Evolutionary conservation across 768 basidiomycete genomes (phyloP), one percentile per base, ranked within the genome.

Genomic region (Russula olivacea): DNA sequence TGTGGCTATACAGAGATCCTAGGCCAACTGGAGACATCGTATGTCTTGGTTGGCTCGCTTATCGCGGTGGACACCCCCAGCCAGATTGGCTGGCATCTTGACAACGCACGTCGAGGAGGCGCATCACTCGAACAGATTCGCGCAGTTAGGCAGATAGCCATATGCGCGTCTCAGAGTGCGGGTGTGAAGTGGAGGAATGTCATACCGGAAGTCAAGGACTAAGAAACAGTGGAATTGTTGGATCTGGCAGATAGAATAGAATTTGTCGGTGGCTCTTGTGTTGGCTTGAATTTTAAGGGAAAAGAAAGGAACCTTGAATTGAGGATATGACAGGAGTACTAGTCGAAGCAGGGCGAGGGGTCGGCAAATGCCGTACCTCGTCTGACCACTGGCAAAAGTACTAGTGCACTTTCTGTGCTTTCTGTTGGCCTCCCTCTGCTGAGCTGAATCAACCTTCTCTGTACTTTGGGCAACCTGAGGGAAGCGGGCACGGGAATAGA

Each of bases 11-110:
- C 76, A 23, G 76, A 77, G 0, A 74, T 80, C 25, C 71, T 84
- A 9, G 77, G 81, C 0, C 72, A 76, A 2, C 68, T 80, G 47
- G 85, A 88, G 69, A 82, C 83, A 1, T 83, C 84, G 2, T 88
- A 80, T 69, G 76, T 79, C 17, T 72, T 87, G 66, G 80, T 86
- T n/a, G 78, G 85, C 17, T 80, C 84, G 0, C 77, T 87, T 52
- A 81, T 88, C 68, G 79, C 83, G 3, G 77, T 76, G 59, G 85
- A 88, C 69, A 80, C 83, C 40, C 84, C 86, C 0, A 79, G 76
- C 47, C 87, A 88, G 68, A 81, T 84, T 36, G 74, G 66, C 21
- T 88, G 87, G 86, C 87, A 88, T 68, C 74, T 88, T 23, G 74
- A 76, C 15, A 82, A 82, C 17, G 84, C 86, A 3, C 74, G 76